Evolutionary conservation across 2,329 filamentous ascomycete genomes (phyloP).

Genomic region (Trichophyton benhamiae): DNA sequence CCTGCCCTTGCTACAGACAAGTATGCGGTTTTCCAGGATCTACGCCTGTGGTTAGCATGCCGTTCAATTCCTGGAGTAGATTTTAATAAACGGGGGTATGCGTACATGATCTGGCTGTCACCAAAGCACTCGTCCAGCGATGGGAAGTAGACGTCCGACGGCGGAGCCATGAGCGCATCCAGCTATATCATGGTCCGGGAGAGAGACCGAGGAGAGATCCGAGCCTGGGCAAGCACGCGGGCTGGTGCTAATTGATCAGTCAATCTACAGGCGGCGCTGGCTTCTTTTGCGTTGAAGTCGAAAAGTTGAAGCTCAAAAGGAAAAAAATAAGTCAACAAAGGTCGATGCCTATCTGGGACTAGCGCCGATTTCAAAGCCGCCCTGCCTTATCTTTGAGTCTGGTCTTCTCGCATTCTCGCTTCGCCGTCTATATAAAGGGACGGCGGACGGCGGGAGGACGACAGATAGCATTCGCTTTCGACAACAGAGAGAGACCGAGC

Average conservation of each 20-base stretch:
- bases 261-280: too few relatives aligned
- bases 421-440: background rate
- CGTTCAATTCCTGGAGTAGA: slow-evolving; percentile 10
- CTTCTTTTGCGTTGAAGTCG: slow-evolving; percentile 12
- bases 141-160: slow-evolving; percentile 63
- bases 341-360: slow-evolving; percentile 26
- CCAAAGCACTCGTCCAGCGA: slow-evolving; percentile 77
- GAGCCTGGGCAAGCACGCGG: background rate
- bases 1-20: slow-evolving; percentile 36
- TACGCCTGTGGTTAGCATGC: slow-evolving; percentile 30
- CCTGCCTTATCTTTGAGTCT: background rate
- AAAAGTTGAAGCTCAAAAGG: slow-evolving; percentile 10
- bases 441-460: too few relatives aligned
- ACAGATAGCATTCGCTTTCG: background rate
- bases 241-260: background rate
- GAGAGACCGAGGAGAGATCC: background rate
- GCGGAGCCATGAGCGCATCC: slow-evolving; percentile 50
- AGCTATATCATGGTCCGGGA: slow-evolving; percentile 27
- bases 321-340: slow-evolving; percentile 21
- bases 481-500: background rate
- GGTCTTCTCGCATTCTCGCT: background rate
- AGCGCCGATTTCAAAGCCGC: slow-evolving; percentile 14
- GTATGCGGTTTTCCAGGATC: slow-evolving; percentile 47
- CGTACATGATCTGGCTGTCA: slow-evolving; percentile 64
- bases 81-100: background rate